Conservation (phyloP, 2,329 filamentous ascomycete genomes). For the Phaeosphaeria sp. region DNA sequence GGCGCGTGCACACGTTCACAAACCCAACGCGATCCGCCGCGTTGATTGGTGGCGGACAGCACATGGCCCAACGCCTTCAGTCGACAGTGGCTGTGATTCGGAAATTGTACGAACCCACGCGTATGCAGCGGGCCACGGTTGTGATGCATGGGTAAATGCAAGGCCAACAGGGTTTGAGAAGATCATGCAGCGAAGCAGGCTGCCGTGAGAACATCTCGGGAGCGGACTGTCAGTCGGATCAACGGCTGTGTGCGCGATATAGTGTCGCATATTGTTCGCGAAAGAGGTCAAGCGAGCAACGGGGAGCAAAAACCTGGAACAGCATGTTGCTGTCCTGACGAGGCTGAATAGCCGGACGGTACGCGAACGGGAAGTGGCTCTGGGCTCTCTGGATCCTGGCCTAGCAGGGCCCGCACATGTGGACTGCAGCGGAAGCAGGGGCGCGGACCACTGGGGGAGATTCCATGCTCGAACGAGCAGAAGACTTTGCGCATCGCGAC, state of each 20-base stretch:
- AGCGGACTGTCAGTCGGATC: not conserved
- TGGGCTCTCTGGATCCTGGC: not conserved
- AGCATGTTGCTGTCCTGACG: not conserved
- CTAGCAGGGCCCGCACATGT: constrained; percentile 8
- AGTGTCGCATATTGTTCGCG: constrained; percentile 5
- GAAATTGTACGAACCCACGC: constrained; percentile 23
- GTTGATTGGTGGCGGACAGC: constrained; percentile 18
- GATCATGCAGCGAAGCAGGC: not conserved
- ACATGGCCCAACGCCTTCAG: constrained; percentile 9
- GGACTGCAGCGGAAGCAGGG: constrained; percentile 10
- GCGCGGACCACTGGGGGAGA: constrained; percentile 6
- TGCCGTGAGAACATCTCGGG: not conserved
- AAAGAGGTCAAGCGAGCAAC: not conserved
- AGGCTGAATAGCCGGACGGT: constrained; percentile 17
- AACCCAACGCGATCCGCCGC: constrained; percentile 3
- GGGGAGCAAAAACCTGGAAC: not conserved
- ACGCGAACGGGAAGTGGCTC: constrained; percentile 10
- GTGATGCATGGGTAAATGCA: not conserved
- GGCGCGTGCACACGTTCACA: constrained; percentile 3
- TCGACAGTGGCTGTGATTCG: constrained; percentile 26
- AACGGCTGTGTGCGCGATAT: constrained; percentile 1
- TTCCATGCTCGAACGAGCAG: constrained; percentile 7
- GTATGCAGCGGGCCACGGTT: constrained; percentile 4
- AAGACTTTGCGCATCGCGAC: constrained; percentile 4
- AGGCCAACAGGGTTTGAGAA: not conserved